phyloP scores from a whole-genome alignment of 2,329 filamentous ascomycete genomes.

The Colletotrichum sublineola region DNA sequence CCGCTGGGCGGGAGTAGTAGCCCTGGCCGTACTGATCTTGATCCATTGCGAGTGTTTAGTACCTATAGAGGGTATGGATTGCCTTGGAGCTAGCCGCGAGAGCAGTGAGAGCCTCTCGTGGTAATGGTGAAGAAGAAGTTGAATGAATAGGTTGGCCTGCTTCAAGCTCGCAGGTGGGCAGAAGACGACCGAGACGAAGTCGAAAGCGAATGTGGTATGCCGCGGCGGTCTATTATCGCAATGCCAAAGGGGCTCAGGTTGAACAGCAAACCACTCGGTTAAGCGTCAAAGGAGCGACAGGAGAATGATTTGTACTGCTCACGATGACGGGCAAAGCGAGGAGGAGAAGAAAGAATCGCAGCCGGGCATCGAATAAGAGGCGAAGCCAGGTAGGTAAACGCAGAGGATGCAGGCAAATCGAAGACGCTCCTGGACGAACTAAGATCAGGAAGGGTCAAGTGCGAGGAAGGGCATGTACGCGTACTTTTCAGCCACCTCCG shows the following conservation, averaged over 20 bases:
- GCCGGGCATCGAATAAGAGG: slow-evolving; percentile 14
- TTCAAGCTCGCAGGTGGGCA: neutral
- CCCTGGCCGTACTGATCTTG: slow-evolving; percentile 46
- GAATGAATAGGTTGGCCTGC: neutral
- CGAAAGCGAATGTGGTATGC: slow-evolving; percentile 24
- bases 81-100: slow-evolving; percentile 4
- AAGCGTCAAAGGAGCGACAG: slow-evolving; percentile 2
- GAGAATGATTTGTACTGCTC: slow-evolving; percentile 28
- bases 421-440: slow-evolving; percentile 19
- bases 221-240: neutral
- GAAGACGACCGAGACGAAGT: neutral
- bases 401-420: slow-evolving; percentile 22
- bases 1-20: slow-evolving; percentile 49
- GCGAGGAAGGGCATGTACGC: neutral
- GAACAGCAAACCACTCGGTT: neutral
- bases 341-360: slow-evolving; percentile 5
- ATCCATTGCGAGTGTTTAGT: slow-evolving; percentile 45
- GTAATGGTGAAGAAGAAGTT: neutral
- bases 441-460: slow-evolving; percentile 19
- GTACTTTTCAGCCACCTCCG: slow-evolving; percentile 6
- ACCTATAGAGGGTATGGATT: neutral
- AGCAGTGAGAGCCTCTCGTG: slow-evolving; percentile 17
- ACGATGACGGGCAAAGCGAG: slow-evolving; percentile 7
- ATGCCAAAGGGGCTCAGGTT: neutral
- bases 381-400: slow-evolving; percentile 32